Base-by-base conservation (phyloP, 441 rosid species). In the Cnidoscolus chayamansa region DNA sequence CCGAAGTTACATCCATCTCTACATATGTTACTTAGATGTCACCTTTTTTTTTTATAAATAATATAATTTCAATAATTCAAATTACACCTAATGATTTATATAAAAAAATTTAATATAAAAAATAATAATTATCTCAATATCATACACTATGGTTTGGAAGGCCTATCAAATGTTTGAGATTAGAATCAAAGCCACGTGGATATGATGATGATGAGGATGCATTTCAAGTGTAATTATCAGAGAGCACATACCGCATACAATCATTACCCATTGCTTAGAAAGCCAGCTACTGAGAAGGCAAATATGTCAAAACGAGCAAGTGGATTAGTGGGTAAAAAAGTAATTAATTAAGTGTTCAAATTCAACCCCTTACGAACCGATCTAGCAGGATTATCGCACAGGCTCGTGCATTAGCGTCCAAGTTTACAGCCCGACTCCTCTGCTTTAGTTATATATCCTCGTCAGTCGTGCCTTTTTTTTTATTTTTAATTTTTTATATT, bases 321-420 rank as follows among this genome's bases (percentile, higher is more conserved):
- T 15, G 7, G 0, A 9, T 55, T 56, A 64, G 66, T 56, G 71
- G 77, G 37, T 73, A 65, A 76, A 64, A 17, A 55, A 43, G 78
- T 83, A 70, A 77, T 77, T 74, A 68, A 81, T 71, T 68, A 66
- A 66, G 67, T 40, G 61, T 74, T 79, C 45, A 76, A 81, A 79
- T 82, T 78, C 83, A 81, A 82, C 70, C 68, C 84, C 83, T 73
- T 63, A 71, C 67, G 80, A 83, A 84, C 81, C 79, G 86, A 85
- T 79, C 86, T 71, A 77, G 79, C 85, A 78, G 76, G 84, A 79
- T 80, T 85, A 80, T 75, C 85, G 85, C 86, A 72, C 63, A 56
- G 74, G 57, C 73, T 73, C 49, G 62, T 71, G 82, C 81, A 74
- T 73, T 77, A 81, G 77, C 81, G 74, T 76, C 84, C 87, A 76